These are phyloP conservation scores for Cladosporium oxysporum DNA, from an alignment of 2,329 filamentous ascomycete genomes.

Conservation along the genomic window DNA sequence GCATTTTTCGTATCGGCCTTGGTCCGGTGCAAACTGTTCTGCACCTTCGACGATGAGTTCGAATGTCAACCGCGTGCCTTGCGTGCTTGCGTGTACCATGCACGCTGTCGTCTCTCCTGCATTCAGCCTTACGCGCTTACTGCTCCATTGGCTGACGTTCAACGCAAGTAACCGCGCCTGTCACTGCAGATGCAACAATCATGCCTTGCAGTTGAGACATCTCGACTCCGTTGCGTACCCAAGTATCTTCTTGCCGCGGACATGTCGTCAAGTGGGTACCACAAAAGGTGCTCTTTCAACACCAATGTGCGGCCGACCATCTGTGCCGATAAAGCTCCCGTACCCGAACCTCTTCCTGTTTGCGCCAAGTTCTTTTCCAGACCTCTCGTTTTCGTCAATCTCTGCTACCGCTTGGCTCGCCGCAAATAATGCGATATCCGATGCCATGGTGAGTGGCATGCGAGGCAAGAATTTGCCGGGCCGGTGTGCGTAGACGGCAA, in stretches of 20 bases:
- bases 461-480: constrained; percentile 50
- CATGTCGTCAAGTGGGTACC: neutral
- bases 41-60: neutral
- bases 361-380: neutral
- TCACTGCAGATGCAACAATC: neutral
- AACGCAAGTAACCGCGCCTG: constrained; percentile 8
- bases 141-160: constrained; percentile 10
- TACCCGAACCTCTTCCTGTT: constrained; percentile 45
- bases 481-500: constrained; percentile 45
- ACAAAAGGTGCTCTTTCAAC: constrained; percentile 52
- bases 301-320: constrained; percentile 52
- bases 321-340: constrained; percentile 52
- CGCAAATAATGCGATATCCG: constrained; percentile 51
- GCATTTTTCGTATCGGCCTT: constrained; percentile 6
- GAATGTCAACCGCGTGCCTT: constrained; percentile 3
- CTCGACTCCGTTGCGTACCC: neutral
- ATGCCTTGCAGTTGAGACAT: constrained; percentile 4
- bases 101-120: constrained; percentile 11
- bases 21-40: constrained; percentile 1
- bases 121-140: constrained; percentile 17
- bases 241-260: constrained; percentile 8
- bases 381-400: constrained; percentile 22
- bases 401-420: constrained; percentile 49
- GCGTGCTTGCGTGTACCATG: constrained; percentile 4
- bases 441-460: constrained; percentile 55